Conservation (phyloP, 2,329 filamentous ascomycete genomes). For the Pseudogymnoascus sp. region DNA sequence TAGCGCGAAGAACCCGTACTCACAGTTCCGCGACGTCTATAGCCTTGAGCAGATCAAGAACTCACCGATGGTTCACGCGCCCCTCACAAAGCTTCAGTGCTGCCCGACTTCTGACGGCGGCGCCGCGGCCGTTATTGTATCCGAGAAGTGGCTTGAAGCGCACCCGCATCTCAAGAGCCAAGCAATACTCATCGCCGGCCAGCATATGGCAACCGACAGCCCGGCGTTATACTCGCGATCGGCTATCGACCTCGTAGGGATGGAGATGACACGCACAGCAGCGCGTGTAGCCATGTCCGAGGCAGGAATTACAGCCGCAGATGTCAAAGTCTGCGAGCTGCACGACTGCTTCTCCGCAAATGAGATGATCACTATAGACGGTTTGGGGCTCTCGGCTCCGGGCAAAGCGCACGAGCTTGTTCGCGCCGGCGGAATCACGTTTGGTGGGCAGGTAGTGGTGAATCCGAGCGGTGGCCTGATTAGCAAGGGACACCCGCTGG, state of each 20-base stretch:
- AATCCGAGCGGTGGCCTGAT: slow-evolving; percentile 90
- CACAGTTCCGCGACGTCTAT: slow-evolving; percentile 94
- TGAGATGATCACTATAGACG: slow-evolving; percentile 86
- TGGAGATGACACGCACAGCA: slow-evolving; percentile 73
- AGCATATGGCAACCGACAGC: slow-evolving; percentile 78
- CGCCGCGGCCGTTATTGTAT: slow-evolving; percentile 82
- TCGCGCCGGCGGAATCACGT: slow-evolving; percentile 80
- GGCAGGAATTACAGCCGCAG: slow-evolving; percentile 60
- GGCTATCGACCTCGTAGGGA: slow-evolving; percentile 84
- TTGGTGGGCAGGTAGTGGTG: slow-evolving; percentile 64
- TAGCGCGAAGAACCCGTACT: slow-evolving; percentile 87
- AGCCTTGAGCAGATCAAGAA: slow-evolving; percentile 74
- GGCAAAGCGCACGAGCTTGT: slow-evolving; percentile 93
- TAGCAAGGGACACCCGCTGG: slow-evolving; percentile 86
- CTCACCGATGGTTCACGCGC: slow-evolving; percentile 71
- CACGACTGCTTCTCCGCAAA: slow-evolving; percentile 97
- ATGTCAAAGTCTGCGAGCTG: slow-evolving; percentile 84
- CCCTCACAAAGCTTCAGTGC: slow-evolving; percentile 96
- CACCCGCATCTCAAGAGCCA: slow-evolving; percentile 74
- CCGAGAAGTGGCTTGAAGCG: slow-evolving; percentile 78
- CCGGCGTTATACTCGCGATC: slow-evolving; percentile 71
- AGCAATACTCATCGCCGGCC: slow-evolving; percentile 81
- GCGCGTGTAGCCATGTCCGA: slow-evolving; percentile 63
- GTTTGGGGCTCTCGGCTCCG: slow-evolving; percentile 67
- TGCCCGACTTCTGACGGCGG: slow-evolving; percentile 93